phyloP scores from a whole-genome alignment of 345 rosid species.

The Microcos paniculata region DNA sequence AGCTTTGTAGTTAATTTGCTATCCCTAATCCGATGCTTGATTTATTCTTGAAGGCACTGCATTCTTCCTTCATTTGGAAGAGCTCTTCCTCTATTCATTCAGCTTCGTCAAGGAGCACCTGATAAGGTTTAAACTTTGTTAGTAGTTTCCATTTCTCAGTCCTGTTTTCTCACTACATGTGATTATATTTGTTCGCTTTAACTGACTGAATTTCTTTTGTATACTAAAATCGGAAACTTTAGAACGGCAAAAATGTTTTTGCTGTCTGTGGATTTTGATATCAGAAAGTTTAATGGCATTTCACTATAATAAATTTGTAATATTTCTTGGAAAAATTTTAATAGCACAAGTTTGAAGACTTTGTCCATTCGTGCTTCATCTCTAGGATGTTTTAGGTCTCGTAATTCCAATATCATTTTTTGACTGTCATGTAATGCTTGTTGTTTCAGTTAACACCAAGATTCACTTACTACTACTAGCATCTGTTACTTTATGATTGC shows the following conservation, averaged over 20 bases:
- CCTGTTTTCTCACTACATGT: not conserved
- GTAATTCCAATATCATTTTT: too few species aligned
- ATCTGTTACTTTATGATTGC: too few species aligned
- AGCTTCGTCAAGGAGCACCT: slow-evolving; percentile 25
- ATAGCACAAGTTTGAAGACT: slow-evolving; percentile 2
- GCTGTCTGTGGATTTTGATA: not conserved
- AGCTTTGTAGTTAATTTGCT: slow-evolving; percentile 29
- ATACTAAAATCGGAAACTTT: not conserved
- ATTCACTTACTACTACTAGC: too few species aligned
- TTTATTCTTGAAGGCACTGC: slow-evolving; percentile 27
- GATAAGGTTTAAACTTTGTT: slow-evolving; percentile 25
- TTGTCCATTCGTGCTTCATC: not conserved
- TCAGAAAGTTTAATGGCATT: not conserved
- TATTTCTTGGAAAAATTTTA: not conserved
- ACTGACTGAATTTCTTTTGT: not conserved
- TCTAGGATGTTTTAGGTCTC: not conserved
- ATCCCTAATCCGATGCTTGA: slow-evolving; percentile 22
- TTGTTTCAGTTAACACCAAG: too few species aligned
- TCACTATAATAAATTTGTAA: not conserved
- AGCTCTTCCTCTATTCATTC: slow-evolving; percentile 20
- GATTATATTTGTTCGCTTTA: not conserved
- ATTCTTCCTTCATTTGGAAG: slow-evolving; percentile 34
- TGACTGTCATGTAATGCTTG: too few species aligned
- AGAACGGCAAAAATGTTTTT: not conserved
- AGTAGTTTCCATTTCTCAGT: not conserved